phyloP scores from a whole-genome alignment of 2,329 filamentous ascomycete species.

The Fusarium globosum region DNA sequence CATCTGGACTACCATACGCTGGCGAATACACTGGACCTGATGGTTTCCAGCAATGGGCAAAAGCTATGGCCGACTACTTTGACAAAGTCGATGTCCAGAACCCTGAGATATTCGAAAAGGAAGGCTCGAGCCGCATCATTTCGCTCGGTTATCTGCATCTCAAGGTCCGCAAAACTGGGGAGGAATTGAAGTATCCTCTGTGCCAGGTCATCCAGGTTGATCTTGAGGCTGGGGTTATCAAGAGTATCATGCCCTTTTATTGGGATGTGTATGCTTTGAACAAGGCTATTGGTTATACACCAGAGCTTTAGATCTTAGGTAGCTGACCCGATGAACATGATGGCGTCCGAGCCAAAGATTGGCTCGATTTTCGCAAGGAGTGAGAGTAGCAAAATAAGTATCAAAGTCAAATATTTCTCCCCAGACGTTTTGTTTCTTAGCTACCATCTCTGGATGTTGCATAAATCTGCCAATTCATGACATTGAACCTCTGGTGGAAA shows the following conservation, averaged over 20 bases:
- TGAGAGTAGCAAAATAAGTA: not conserved
- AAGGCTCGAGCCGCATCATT: slow-evolving; percentile 45
- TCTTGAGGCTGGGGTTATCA: slow-evolving; percentile 46
- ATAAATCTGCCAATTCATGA: not conserved
- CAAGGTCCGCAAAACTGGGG: slow-evolving; percentile 46
- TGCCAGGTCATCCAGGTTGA: slow-evolving; percentile 49
- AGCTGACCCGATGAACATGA: not conserved
- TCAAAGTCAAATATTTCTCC: not conserved
- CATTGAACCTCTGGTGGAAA: not conserved
- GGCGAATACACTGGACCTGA: slow-evolving; percentile 46
- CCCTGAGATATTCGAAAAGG: slow-evolving; percentile 47
- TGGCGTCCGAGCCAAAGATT: not conserved
- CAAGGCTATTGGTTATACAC: slow-evolving; percentile 33
- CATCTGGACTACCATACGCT: slow-evolving; percentile 49
- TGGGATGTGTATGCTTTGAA: slow-evolving; percentile 49
- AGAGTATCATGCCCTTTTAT: slow-evolving; percentile 49
- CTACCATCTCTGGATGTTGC: not conserved
- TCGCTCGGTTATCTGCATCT: slow-evolving; percentile 44
- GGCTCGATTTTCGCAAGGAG: not conserved
- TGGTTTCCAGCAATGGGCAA: slow-evolving; percentile 48
- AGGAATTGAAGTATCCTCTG: slow-evolving; percentile 45
- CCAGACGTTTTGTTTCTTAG: not conserved
- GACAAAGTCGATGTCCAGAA: slow-evolving; percentile 47
- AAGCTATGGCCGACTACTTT: slow-evolving; percentile 45
- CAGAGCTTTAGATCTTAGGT: not conserved